Evolutionary conservation across 2,329 filamentous ascomycete genomes (phyloP).

Genomic region (Claviceps africana): DNA sequence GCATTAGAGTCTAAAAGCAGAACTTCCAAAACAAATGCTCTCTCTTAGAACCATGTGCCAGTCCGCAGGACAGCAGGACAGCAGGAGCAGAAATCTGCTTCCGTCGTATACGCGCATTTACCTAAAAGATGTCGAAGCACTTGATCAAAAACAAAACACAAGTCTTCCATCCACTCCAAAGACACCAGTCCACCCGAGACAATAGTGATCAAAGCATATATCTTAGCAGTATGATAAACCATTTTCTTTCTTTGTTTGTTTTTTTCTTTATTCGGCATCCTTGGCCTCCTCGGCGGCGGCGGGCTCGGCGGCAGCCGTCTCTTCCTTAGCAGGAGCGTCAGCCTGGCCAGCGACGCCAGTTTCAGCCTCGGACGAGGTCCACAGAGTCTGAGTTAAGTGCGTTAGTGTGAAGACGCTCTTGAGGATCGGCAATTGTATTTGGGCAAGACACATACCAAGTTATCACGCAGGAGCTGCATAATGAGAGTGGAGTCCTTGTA

Average conservation of each 20-base stretch:
- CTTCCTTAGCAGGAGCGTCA: conserved; percentile 30
- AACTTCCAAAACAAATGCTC: conserved; percentile 32
- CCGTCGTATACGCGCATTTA: conserved; percentile 26
- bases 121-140: conserved; percentile 35
- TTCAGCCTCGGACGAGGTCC: conserved; percentile 98
- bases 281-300: conserved; percentile 54
- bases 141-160: conserved; percentile 41
- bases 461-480: conserved; percentile 97
- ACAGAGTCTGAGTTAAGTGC: conserved; percentile 59
- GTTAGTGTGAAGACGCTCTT: not conserved
- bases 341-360: conserved; percentile 41
- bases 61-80: conserved; percentile 25
- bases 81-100: conserved; percentile 21
- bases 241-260: conserved; percentile 1
- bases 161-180: conserved; percentile 48
- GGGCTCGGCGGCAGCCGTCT: conserved; percentile 41
- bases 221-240: conserved; percentile 15
- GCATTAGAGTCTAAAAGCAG: conserved; percentile 43
- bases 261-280: conserved; percentile 42
- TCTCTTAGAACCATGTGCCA: conserved; percentile 25
- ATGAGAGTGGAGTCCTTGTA: conserved; percentile 99
- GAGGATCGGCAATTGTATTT: not conserved
- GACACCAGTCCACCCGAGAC: conserved; percentile 44
- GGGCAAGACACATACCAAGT: conserved; percentile 52
- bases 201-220: conserved; percentile 17